Evolutionary conservation across 352 stramenopile genomes (phyloP), one percentile per base, ranked within the genome.

Genomic region (Phytopythium helicoides): DNA sequence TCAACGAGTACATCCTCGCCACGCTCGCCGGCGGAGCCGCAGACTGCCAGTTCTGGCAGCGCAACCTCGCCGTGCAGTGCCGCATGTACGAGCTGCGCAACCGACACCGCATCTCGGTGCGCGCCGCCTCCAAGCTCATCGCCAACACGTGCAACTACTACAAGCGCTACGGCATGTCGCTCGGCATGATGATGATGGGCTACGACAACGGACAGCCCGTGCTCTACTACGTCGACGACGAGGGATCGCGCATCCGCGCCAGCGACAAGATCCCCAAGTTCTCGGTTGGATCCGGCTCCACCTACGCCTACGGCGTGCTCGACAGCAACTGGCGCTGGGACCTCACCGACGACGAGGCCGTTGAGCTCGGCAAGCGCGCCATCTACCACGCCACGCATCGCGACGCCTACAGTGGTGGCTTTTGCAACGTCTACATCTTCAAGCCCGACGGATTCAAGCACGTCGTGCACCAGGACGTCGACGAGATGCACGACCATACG

Each of bases 141-240:
- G 89, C 95, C 21, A 99, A 99, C 88, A 99, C 96, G 58, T 98
- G 99, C 89, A 97, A 97, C 64, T 96, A 94, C 71, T 97, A 97
- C 78, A 95, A 87, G 76, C 68, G 63, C 62, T 96, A 83, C 75
- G 88, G 92, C 40, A 89, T 98, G 63, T 98, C 91, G 69, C 80
- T 99, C 70, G 98, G 98, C 39, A 99, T 98, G 65, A 99, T 99
- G 98, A 97, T 99, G 72, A 98, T 98, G 62, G 98, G 98, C 50
- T 99, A 98, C 89, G 98, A 99, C 86, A 97, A 94, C 46, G 89
- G 86, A 33, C 89, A 98, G 53, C 97, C 97, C 6, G 92, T 98
- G 71, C 86, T 99, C 18, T 99, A 99, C 77, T 99, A 99, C 67
- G 96, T 99, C n/a, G 98, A 99, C 75, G 95, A 99, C 66, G 97